Evolutionary conservation across 495 filamentous ascomycete genomes (phyloP), one percentile per base, ranked within the genome.

Genomic region (Podospora pseudocomata): DNA sequence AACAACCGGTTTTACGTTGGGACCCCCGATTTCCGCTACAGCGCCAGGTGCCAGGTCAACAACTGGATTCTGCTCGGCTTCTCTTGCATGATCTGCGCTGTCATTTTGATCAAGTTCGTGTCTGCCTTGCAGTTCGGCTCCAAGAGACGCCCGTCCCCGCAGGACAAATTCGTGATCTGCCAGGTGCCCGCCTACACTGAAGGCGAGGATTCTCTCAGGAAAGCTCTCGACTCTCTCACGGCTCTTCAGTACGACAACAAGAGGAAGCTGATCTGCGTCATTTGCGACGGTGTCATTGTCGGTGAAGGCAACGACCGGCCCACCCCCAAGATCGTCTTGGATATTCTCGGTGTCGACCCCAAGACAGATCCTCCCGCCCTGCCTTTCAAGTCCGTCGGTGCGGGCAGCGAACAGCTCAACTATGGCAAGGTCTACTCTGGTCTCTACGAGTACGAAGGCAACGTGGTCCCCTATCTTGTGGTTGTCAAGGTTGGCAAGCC

Each of bases 131-230:
- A 99, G 75, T 90, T 99, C 69, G 94, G 95, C 19, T 90, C 92
- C 60, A 97, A 97, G 80, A 89, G 91, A 32, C 91, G 92, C 19
- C 95, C 95, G 4, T 83, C 90, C 19, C 89, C 92, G 28, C 95
- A 98, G 79, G 95, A 99, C 76, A 98, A 97, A 76, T 99, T 99
- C 68, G 95, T 99, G 68, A 97, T 99, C 69, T 98, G 95, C 82
- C 91, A 97, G 78, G 92, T 99, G 64, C 95, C 95, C 20, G 95
- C 95, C 15, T 99, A 99, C 76, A 99, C 95, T 0, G 95, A 99
- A 82, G 95, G 94, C 68, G 95, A 99, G 81, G 94, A 99, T 76
- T 90, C 92, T 20, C 80, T 99, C 23, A 86, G 95, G 60, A 94
- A 96, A 74, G 94, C 92, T 39, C 85, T 99, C 5, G 95, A 99